These are phyloP conservation scores for Opeltia flavorubescens DNA, from an alignment of 495 filamentous ascomycete species.

Conservation along the genomic window DNA sequence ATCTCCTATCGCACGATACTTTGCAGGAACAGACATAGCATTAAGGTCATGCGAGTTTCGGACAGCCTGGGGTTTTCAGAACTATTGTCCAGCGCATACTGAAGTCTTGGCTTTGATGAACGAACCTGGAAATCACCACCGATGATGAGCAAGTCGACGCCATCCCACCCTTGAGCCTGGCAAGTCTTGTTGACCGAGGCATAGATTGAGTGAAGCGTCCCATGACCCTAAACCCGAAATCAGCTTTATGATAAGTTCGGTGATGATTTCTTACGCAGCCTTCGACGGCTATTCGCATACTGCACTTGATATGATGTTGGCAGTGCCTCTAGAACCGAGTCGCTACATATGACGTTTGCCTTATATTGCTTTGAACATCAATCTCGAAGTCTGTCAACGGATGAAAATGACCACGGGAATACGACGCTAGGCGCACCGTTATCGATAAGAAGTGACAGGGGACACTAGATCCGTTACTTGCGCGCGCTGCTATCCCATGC, in stretches of 20 bases:
- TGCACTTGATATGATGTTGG: too few relatives aligned
- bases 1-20: constrained; percentile 73
- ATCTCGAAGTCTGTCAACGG: too few relatives aligned
- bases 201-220: constrained; percentile 81
- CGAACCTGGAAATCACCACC: constrained; percentile 78
- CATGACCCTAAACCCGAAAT: constrained; percentile 51
- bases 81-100: not conserved
- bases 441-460: too few relatives aligned
- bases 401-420: too few relatives aligned
- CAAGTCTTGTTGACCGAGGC: constrained; percentile 50
- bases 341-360: too few relatives aligned
- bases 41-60: constrained; percentile 79
- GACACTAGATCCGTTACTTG: too few relatives aligned
- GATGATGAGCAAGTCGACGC: constrained; percentile 73
- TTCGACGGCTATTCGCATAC: constrained; percentile 48
- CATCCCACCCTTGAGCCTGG: constrained; percentile 53
- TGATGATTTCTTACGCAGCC: constrained; percentile 54
- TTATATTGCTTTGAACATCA: too few relatives aligned
- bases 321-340: too few relatives aligned
- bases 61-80: constrained; percentile 43
- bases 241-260: not conserved
- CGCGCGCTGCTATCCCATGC: too few relatives aligned
- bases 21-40: constrained; percentile 70
- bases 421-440: too few relatives aligned
- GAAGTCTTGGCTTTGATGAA: not conserved